A percentile compares a stretch with the other conserved stretches of the same genome.
Conservation (phyloP, 257 asterid genomes). For the Hygrophila difformis region DNA sequence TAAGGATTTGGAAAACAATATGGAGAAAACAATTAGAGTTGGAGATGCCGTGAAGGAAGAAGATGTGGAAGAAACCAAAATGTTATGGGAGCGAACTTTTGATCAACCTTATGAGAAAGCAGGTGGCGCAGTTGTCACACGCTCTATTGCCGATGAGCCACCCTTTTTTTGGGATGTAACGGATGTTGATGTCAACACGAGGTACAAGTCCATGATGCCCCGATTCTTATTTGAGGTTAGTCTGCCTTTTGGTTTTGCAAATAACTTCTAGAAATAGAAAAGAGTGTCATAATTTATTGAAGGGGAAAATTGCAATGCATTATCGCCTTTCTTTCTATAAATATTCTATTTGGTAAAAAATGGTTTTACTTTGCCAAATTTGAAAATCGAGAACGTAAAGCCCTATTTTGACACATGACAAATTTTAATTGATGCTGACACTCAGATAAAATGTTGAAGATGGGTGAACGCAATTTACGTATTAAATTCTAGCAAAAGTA, state of each 20-base stretch:
- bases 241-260: background rate
- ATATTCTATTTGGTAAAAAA: no score
- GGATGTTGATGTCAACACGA: constrained; percentile 50
- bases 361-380: no score
- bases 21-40: constrained; percentile 39
- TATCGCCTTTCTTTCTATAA: no score
- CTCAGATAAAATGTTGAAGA: no score
- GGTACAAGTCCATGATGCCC: constrained; percentile 67
- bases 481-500: no score
- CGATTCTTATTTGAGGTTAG: constrained; percentile 83
- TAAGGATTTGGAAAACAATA: constrained; percentile 53
- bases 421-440: no score
- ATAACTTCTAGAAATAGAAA: no score
- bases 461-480: no score
- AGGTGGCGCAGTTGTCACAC: constrained; percentile 43
- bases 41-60: constrained; percentile 44
- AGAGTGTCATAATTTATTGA: no score
- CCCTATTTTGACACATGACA: no score
- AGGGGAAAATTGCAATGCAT: no score
- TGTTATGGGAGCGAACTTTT: constrained; percentile 67
- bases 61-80: constrained; percentile 38
- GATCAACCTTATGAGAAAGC: constrained; percentile 85
- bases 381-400: no score
- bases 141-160: constrained; percentile 25
- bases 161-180: constrained; percentile 66